phyloP scores from a whole-genome alignment of 176 grass and related monocot genomes.

The Triticum turgidum region DNA sequence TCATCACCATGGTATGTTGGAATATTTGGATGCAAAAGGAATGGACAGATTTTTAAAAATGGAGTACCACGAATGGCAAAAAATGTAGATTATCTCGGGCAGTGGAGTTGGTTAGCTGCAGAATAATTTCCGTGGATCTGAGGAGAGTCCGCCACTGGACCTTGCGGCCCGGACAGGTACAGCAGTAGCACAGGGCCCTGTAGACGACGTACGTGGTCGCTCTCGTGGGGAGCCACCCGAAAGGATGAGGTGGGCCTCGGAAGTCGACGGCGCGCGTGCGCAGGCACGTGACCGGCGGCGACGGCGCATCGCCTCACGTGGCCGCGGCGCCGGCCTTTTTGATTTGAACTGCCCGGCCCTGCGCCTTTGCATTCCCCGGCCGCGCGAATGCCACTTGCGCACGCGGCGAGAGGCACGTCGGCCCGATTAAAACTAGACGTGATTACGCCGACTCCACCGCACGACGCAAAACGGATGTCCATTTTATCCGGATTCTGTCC shows the following conservation, averaged over 20 bases:
- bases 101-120: no score
- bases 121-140: neutral
- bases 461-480: no score
- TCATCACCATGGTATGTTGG: no score
- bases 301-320: conserved; percentile 4
- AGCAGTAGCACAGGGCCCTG: neutral
- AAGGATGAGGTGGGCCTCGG: neutral
- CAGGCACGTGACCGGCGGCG: neutral
- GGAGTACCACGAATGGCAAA: no score
- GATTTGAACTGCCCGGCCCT: no score
- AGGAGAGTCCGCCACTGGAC: neutral
- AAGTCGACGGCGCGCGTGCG: conserved; percentile 19
- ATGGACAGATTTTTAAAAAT: no score
- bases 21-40: no score
- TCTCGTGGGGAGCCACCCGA: neutral
- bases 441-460: no score
- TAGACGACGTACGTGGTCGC: conserved; percentile 18
- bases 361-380: neutral
- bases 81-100: no score
- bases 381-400: neutral
- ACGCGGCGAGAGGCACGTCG: neutral
- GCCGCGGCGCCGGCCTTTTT: neutral
- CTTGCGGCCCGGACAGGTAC: neutral
- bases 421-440: neutral
- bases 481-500: no score